These are phyloP conservation scores for Saccharomycopsis synnaedendra DNA, from an alignment of 805 yeast species.

Conservation along the genomic window DNA sequence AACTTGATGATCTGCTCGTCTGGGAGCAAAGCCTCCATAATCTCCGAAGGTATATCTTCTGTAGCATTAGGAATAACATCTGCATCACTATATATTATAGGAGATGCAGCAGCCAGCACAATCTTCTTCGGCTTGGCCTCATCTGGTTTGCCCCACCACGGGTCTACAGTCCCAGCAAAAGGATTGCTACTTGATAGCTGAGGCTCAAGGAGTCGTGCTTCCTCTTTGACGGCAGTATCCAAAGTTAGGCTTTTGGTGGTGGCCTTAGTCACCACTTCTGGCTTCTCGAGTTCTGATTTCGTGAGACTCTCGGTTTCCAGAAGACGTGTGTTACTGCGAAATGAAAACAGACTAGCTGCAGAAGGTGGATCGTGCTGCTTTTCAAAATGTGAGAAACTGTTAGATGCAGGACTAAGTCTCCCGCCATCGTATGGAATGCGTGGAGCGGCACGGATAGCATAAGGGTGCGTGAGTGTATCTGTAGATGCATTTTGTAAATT, in stretches of 20 bases:
- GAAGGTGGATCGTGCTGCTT: not conserved
- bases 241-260: too few species aligned
- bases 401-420: not conserved
- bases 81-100: constrained; percentile 8
- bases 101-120: not conserved
- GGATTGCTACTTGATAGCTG: too few species aligned
- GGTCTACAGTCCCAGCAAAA: too few species aligned
- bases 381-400: not conserved
- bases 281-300: not conserved
- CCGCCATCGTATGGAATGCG: not conserved
- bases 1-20: constrained; percentile 20
- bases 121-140: too few species aligned
- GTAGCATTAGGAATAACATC: constrained; percentile 2
- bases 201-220: too few species aligned
- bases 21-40: constrained; percentile 12
- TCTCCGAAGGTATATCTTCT: constrained; percentile 4
- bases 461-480: not conserved
- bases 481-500: not conserved
- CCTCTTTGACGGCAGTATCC: too few species aligned
- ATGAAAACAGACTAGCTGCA: not conserved
- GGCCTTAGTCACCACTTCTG: too few species aligned
- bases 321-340: not conserved
- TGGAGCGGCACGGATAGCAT: not conserved
- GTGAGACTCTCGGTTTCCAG: not conserved
- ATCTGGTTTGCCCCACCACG: too few species aligned